A percentile compares a stretch with the other conserved stretches of the same genome.
Conservation (phyloP, 495 filamentous ascomycete species). For the Chaetomium fimeti region DNA sequence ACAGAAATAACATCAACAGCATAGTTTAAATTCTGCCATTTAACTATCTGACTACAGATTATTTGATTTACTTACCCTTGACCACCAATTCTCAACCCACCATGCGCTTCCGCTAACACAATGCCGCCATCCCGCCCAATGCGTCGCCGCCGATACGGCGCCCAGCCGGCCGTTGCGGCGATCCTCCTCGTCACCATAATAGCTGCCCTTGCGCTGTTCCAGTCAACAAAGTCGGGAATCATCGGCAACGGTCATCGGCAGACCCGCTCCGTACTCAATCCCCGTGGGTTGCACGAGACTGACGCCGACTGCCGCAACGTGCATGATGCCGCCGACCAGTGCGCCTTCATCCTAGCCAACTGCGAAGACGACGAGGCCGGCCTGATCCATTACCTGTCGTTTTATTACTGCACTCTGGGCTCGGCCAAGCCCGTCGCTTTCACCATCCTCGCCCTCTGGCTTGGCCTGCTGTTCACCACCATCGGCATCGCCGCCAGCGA, state of each 20-base stretch:
- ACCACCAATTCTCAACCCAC: not conserved
- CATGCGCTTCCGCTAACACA: conserved; percentile 22
- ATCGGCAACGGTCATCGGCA: not conserved
- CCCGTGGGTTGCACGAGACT: conserved; percentile 17
- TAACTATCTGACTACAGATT: too few species aligned
- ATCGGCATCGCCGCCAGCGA: conserved; percentile 99
- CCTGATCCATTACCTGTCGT: conserved; percentile 78
- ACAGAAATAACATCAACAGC: too few species aligned
- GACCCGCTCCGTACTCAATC: not conserved
- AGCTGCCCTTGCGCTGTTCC: conserved; percentile 34
- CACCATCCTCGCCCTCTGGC: conserved; percentile 72
- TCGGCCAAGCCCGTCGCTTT: conserved; percentile 75
- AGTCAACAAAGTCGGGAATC: conserved; percentile 11
- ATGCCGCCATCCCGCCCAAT: conserved; percentile 27
- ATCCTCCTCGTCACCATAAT: conserved; percentile 40
- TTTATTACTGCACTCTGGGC: conserved; percentile 85
- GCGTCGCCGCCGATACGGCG: conserved; percentile 32
- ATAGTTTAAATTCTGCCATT: too few species aligned
- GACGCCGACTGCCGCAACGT: conserved; percentile 72
- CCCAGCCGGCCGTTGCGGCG: conserved; percentile 42
- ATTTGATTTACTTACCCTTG: too few species aligned
- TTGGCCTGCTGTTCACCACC: conserved; percentile 89
- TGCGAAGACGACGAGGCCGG: conserved; percentile 90
- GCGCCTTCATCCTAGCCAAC: conserved; percentile 76
- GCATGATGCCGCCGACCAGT: conserved; percentile 74